Evolutionary conservation across 805 yeast genomes (phyloP).

Genomic region (Brettanomyces sp.): DNA sequence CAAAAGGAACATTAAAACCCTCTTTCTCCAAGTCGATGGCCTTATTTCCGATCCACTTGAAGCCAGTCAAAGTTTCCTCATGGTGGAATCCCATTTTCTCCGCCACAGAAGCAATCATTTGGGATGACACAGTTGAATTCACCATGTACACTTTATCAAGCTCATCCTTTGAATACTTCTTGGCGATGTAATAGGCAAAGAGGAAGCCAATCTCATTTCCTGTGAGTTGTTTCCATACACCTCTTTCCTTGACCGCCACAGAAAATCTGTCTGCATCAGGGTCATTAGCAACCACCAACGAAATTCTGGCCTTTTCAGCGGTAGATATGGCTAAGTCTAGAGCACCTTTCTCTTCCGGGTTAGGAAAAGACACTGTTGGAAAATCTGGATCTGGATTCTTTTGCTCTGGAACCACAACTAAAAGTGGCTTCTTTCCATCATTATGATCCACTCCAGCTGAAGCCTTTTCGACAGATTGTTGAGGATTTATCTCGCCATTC

Average conservation of each 20-base stretch:
- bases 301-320: slow-evolving; percentile 42
- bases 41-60: slow-evolving; percentile 93
- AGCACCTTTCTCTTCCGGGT: slow-evolving; percentile 95
- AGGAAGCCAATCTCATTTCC: slow-evolving; percentile 89
- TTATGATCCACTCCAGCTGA: too few species aligned
- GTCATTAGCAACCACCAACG: slow-evolving; percentile 77
- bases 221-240: slow-evolving; percentile 68
- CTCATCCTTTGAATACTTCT: slow-evolving; percentile 16
- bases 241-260: slow-evolving; percentile 49
- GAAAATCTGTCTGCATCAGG: slow-evolving; percentile 97
- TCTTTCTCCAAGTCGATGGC: slow-evolving; percentile 60
- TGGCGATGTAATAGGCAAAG: slow-evolving; percentile 59
- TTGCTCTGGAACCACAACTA: slow-evolving; percentile 53
- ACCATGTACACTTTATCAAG: slow-evolving; percentile 41
- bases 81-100: slow-evolving; percentile 47
- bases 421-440: slow-evolving; percentile 2
- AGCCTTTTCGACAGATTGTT: not conserved
- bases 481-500: not conserved
- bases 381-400: slow-evolving; percentile 74
- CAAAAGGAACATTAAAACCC: slow-evolving; percentile 76
- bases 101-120: slow-evolving; percentile 66
- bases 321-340: slow-evolving; percentile 54
- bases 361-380: slow-evolving; percentile 82
- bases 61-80: slow-evolving; percentile 86
- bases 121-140: slow-evolving; percentile 90